A percentile compares a stretch with the other conserved stretches of the same genome.
phyloP scores from a whole-genome alignment of 2,329 filamentous ascomycete genomes.

The Chaetomium strumarium region DNA sequence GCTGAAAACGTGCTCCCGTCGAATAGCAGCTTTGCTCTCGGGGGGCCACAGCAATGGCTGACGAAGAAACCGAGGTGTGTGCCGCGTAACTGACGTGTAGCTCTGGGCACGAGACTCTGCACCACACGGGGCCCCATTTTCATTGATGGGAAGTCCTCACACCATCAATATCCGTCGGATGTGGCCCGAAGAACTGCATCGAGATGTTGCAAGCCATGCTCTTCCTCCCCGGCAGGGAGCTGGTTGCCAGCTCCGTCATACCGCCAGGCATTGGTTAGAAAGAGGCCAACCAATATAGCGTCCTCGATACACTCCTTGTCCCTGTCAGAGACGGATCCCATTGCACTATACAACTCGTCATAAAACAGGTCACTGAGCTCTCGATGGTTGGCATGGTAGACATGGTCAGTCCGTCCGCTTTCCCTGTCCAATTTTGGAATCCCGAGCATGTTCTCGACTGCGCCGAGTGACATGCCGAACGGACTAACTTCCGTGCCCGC shows the following conservation, averaged over 20 bases:
- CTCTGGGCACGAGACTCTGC: too few species aligned
- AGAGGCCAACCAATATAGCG: slow-evolving; percentile 1
- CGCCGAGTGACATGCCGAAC: slow-evolving; percentile 2
- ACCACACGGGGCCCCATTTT: too few species aligned
- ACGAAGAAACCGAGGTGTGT: too few species aligned
- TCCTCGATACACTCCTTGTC: not conserved
- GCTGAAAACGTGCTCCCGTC: too few species aligned
- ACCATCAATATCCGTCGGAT: not conserved
- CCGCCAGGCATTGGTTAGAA: not conserved
- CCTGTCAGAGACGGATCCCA: not conserved
- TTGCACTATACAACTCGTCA: not conserved
- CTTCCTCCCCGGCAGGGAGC: not conserved
- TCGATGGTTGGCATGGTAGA: not conserved
- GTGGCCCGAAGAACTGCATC: not conserved
- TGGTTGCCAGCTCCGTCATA: not conserved
- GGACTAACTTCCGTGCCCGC: not conserved
- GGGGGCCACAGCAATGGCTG: too few species aligned
- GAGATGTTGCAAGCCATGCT: not conserved
- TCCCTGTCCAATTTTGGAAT: not conserved
- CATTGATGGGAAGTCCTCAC: too few species aligned
- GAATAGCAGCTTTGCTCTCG: too few species aligned
- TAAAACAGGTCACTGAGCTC: not conserved
- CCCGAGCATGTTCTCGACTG: slow-evolving; percentile 1
- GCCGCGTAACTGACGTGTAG: too few species aligned
- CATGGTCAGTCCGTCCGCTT: not conserved